A percentile compares a stretch with the other conserved stretches of the same genome.
Conservation (phyloP, 805 yeast genomes). For the Suhomyces tanzawaensis region DNA sequence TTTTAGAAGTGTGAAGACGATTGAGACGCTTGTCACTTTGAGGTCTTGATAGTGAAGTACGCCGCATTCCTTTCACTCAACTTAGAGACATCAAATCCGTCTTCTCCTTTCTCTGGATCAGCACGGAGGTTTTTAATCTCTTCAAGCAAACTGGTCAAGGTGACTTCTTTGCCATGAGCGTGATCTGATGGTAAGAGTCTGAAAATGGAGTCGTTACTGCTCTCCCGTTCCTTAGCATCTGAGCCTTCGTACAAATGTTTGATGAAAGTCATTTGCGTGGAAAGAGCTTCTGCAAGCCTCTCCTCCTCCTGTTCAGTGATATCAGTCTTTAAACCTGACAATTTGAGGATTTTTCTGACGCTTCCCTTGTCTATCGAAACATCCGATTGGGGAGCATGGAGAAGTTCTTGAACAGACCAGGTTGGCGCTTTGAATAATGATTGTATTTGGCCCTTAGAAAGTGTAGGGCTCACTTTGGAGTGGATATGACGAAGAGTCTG, state of each 20-base stretch:
- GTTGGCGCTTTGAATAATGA: conserved; percentile 8
- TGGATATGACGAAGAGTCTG: too few species aligned
- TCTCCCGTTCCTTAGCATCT: conserved; percentile 9
- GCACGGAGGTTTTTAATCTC: conserved; percentile 6
- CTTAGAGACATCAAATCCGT: conserved; percentile 5
- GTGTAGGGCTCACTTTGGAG: conserved; percentile 3
- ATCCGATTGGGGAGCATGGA: neutral
- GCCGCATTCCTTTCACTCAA: conserved; percentile 3
- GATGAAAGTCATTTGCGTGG: conserved; percentile 51
- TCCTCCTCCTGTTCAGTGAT: conserved; percentile 24
- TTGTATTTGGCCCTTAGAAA: conserved; percentile 3
- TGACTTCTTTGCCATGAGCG: conserved; percentile 20
- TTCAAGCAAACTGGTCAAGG: conserved; percentile 15
- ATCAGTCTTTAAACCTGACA: conserved; percentile 48
- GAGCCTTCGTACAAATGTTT: conserved; percentile 38
- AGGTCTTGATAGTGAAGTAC: conserved; percentile 5
- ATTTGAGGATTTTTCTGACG: conserved; percentile 35
- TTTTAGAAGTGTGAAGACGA: too few species aligned
- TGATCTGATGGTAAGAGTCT: conserved; percentile 37
- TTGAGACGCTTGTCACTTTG: too few species aligned
- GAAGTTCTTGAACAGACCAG: conserved; percentile 14
- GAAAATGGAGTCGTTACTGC: conserved; percentile 25
- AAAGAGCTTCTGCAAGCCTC: conserved; percentile 32
- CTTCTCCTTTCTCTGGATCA: conserved; percentile 13
- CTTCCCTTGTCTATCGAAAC: conserved; percentile 13